Base-by-base conservation (phyloP, 306 rosid genomes). In the Bauhinia variegata region DNA sequence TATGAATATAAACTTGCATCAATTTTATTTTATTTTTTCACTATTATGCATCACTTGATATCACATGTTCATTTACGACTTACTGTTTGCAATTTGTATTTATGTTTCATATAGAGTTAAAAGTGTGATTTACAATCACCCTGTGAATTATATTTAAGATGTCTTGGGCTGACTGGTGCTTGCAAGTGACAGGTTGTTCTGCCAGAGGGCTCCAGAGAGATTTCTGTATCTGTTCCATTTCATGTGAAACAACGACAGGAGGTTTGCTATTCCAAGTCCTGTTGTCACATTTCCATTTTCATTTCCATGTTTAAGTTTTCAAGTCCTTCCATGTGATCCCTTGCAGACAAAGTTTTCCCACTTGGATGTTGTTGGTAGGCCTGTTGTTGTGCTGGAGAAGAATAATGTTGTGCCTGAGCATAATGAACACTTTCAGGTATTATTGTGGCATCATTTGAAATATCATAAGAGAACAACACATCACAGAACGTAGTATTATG, bases 341-440 rank as follows among this genome's bases (percentile, higher is more conserved):
- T 75, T 78, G 72, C 95, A 95, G 99, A 83, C 89, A 61, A 90
- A 95, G 79, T n/a, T 88, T 67, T 90, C 99, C 72, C 97, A 90
- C 86, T 77, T 95, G 89, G 97, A 95, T 81, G 19, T 90, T 85
- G 90, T 58, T 63, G 99, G 99, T 75, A 86, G 99, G 74, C 99
- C 97, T 36, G 97, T 95, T 63, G 80, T 83, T 77, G 96, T 80
- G 66, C 84, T 95, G 74, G 95, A 85, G 82, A 95, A 95, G 81
- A 84, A 72, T 55, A 86, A 95, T 75, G 92, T 76, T 16, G 96
- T 95, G 63, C 96, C 99, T 4, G 99, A 90, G 83, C 99, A 95
- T 83, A 86, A 95, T 80, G 84, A 70, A 65, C 71, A 88, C 74
- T 95, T 95, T 77, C 97, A 90, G 99, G 99, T 90, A 90, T 54